These are phyloP conservation scores for Lactarius hatsudake DNA, from an alignment of 768 basidiomycete genomes.

Conservation along the genomic window DNA sequence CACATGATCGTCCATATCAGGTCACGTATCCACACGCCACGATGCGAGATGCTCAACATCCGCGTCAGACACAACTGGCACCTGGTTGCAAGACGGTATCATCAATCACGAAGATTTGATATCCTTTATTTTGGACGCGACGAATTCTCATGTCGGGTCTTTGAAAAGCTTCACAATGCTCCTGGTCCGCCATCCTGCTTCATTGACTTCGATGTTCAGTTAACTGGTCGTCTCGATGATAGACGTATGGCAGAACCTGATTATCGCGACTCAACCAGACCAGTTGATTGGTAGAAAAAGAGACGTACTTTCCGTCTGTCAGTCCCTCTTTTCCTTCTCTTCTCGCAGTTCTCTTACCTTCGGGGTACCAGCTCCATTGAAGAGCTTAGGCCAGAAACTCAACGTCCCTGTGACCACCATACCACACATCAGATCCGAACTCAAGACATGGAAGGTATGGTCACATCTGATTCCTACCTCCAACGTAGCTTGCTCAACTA, in stretches of 20 bases:
- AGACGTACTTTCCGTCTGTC: slow-evolving; percentile 55
- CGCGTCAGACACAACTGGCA: neutral
- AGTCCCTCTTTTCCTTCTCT: slow-evolving; percentile 28
- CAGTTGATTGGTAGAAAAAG: slow-evolving; percentile 59
- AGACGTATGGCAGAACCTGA: slow-evolving; percentile 78
- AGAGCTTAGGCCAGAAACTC: slow-evolving; percentile 51
- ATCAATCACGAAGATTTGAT: slow-evolving; percentile 47
- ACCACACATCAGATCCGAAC: slow-evolving; percentile 55
- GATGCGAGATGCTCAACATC: neutral
- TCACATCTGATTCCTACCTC: neutral
- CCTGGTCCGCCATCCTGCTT: slow-evolving; percentile 44
- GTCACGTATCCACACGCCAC: neutral
- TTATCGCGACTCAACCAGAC: slow-evolving; percentile 73
- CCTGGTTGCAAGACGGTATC: slow-evolving; percentile 5
- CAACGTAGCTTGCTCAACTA: slow-evolving; percentile 26
- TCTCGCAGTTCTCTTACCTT: neutral
- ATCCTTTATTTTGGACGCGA: slow-evolving; percentile 89
- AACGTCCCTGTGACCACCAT: slow-evolving; percentile 57
- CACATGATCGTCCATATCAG: slow-evolving; percentile 4
- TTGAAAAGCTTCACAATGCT: slow-evolving; percentile 60
- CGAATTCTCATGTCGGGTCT: slow-evolving; percentile 76
- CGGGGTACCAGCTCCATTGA: slow-evolving; percentile 60
- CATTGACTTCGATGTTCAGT: neutral
- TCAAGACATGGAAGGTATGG: slow-evolving; percentile 63
- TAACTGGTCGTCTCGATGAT: slow-evolving; percentile 13